Evolutionary conservation across 768 basidiomycete genomes (phyloP).

Genomic region (Calocera viscosa): DNA sequence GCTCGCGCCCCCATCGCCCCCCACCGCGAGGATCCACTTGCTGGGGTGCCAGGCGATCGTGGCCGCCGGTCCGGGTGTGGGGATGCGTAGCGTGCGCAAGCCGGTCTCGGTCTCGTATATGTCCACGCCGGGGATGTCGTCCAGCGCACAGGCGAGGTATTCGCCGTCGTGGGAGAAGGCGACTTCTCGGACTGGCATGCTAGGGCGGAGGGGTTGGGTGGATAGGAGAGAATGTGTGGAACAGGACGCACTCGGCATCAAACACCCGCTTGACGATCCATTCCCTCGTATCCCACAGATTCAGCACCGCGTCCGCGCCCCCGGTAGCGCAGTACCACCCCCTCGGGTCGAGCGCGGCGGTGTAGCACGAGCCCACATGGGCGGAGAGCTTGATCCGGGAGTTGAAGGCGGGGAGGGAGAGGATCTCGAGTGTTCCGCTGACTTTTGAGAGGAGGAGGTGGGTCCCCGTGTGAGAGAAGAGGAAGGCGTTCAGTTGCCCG

Average conservation of each 20-base stretch:
- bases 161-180: conserved; percentile 71
- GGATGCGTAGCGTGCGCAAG: neutral
- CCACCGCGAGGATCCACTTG: neutral
- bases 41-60: neutral
- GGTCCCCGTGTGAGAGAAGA: conserved; percentile 6
- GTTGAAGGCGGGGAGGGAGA: conserved; percentile 53
- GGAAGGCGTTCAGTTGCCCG: neutral
- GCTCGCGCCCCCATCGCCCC: conserved; percentile 1
- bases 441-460: conserved; percentile 27
- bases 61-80: neutral
- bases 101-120: neutral
- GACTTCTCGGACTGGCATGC: conserved; percentile 7
- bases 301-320: conserved; percentile 70
- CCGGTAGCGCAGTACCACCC: conserved; percentile 73
- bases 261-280: conserved; percentile 71
- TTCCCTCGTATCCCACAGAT: conserved; percentile 64
- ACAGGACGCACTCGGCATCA: conserved; percentile 59
- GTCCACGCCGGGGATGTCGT: conserved; percentile 28
- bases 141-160: conserved; percentile 63
- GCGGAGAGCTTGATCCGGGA: conserved; percentile 53
- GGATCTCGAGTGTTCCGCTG: conserved; percentile 51
- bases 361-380: conserved; percentile 69
- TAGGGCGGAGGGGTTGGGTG: conserved; percentile 37
- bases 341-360: conserved; percentile 66
- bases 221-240: conserved; percentile 1